A percentile compares a stretch with the other conserved stretches of the same genome.
Conservation (phyloP, 805 yeast species). For the Candida sanyiensis region DNA sequence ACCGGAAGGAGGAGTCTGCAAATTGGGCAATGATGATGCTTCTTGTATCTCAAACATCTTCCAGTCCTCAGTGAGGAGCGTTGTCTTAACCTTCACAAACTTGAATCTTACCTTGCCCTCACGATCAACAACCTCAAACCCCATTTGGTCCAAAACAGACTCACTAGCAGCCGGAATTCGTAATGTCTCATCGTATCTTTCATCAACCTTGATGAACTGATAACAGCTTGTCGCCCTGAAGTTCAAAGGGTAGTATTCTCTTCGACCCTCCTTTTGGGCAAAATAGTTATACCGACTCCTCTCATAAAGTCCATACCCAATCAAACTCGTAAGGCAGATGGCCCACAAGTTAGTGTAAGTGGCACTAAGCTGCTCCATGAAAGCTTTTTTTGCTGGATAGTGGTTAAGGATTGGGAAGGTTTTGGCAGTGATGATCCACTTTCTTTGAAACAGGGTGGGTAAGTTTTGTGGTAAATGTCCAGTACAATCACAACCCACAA, state of each 20-base stretch:
- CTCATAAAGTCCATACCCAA: constrained; percentile 2
- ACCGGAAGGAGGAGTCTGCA: neutral
- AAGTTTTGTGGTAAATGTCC: neutral
- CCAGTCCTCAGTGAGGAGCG: constrained; percentile 2
- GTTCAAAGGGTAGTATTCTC: constrained; percentile 9
- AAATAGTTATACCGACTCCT: neutral
- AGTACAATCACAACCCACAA: no score
- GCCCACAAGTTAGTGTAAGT: constrained; percentile 7
- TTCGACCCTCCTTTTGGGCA: constrained; percentile 1
- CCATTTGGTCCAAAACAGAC: neutral
- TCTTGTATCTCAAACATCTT: constrained; percentile 6
- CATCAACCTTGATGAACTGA: constrained; percentile 6
- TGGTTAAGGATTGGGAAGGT: neutral
- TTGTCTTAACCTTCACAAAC: constrained; percentile 2
- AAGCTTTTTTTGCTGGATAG: no score
- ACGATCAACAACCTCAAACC: constrained; percentile 3
- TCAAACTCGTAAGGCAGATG: constrained; percentile 1
- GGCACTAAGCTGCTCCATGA: constrained; percentile 8
- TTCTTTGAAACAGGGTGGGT: neutral
- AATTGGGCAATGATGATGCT: neutral
- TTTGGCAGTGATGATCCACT: neutral
- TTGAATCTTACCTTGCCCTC: constrained; percentile 3
- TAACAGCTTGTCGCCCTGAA: constrained; percentile 2
- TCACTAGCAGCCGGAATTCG: neutral
- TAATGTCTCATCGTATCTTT: neutral